Evolutionary conservation across 495 filamentous ascomycete species (phyloP), one percentile per base, ranked within the genome.

Genomic region (Emericellopsis terricola): DNA sequence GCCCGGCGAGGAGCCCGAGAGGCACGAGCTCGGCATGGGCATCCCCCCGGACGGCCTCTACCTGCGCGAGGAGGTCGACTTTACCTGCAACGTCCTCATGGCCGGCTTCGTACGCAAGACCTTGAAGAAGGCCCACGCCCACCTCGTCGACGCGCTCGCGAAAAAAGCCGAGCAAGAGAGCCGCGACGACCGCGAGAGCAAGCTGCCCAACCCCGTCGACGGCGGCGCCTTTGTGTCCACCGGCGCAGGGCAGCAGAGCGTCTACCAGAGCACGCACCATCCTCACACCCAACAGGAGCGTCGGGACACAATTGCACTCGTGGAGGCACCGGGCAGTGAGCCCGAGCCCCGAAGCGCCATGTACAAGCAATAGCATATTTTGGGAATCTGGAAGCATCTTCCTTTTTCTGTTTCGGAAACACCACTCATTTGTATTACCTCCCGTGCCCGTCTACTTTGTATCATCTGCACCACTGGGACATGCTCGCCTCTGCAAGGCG

Each of bases 31-130:
- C 1, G 76, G 74, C 8, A 45, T 76, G 15, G 66, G 67, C 8
- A 54, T 60, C 1, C 79, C 79, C 2, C 50, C 56, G 8, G 59
- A 62, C 17, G 81, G 80, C 1, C 63, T 89, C 0, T 86, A 78
- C 48, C 51, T 86, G 15, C 63, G 74, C 8, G 80, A 86, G 54
- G 80, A 85, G 38, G 71, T 83, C 29, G 69, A 81, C 34, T 71
- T 89, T 56, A 63, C 64, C 35, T 84, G 77, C 60, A 85, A 84
- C 43, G 55, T 82, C 14, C 53, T 81, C 39, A 65, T 83, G 57
- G 64, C 71, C 0, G 48, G 57, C 8, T 84, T 85, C 44, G 76
- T 86, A 27, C 83, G 78, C 59, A 69, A 66, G 49, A 83, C 75
- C 15, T 60, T 84, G 15, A 79, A 78, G 46, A 77, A 76, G 39